Base-by-base conservation (phyloP, 768 basidiomycete genomes). In the Tylopilus intermedius region DNA sequence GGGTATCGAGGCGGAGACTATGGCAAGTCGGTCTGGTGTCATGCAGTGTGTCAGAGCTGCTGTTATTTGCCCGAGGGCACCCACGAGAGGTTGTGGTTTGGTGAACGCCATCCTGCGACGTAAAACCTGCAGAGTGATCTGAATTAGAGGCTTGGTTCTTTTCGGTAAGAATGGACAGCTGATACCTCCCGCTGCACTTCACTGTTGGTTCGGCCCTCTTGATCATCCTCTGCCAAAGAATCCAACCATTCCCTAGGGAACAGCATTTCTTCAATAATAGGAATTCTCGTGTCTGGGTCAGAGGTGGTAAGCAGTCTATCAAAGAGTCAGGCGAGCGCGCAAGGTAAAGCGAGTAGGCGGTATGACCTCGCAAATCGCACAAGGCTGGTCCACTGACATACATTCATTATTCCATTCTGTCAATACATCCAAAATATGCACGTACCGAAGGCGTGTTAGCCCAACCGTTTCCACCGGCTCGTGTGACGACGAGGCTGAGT, bases 11-110 rank as follows among this genome's bases (percentile, higher is more conserved):
- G 30, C 9, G 9, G 30, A 30, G 30, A 30, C 30, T 30, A 8
- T 8, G 30, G 30, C 30, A 10, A 30, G 30, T 30, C 30, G 30
- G 30, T 30, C 30, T 30, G 30, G 67, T 5, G 71, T 61, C 58
- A 89, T 81, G 48, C 76, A 62, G 62, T 91, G 88, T 0, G 83
- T 85, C 1, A 87, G 56, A 0, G 62, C 82, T 1, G 90, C 87
- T 13, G 71, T 74, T 80, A 87, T 82, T 65, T 93, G 91, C 10
- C 85, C 88, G 14, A 92, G 51, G 26, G 79, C 69, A 0, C 90
- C 90, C 15, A 79, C 54, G 47, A 83, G 64, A 3, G 70, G 72
- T 58, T 90, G 90, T 3, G 79, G 80, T 32, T 75, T 77, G 2
- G 84, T 82, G 7, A 78, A 68, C 5, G 66, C 58, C 15, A 81